Base-by-base conservation (phyloP, 257 asterid species). In the Echites panduratus region DNA sequence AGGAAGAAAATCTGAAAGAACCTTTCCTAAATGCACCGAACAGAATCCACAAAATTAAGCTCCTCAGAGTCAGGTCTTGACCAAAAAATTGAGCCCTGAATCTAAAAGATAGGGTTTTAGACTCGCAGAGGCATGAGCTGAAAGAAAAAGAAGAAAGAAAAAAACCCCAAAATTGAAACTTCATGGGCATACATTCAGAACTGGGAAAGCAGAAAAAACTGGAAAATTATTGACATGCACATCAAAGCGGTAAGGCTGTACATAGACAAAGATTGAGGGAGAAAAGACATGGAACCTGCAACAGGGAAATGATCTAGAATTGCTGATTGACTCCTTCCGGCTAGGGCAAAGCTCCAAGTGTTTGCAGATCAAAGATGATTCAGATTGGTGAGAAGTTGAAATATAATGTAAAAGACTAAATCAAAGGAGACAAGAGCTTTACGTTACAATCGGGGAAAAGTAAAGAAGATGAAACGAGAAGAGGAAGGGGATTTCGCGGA, bases 1-100 rank as follows among this genome's bases (percentile, higher is more conserved):
- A 56, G 5, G 41, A 78, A 69, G 81, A 72, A 79, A 63, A 75
- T 54, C 20, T 53, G 67, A 66, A 70, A 74, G 71, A 61, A 74
- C 76, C 78, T 78, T 68, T n/a, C n/a, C 75, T 77, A 75, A 73
- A 53, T 48, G 43, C 12, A 66, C 52, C 17, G 1, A 9, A n/a
- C 3, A 27, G 59, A 78, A 24, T 27, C 35, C 64, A 67, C 43
- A 58, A 59, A 77, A 45, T 7, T n/a, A 66, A 53, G 41, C 41
- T 48, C 43, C 17, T 41, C 22, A 8, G 14, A 41, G 40, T 49
- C 66, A 49, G 13, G 38, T 65, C n/a, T 20, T 59, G 75, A 64
- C n/a, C 10, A 22, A 50, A 73, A 66, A 66, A 41, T 66, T 35
- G 11, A 73, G 50, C 17, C 63, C 63, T 48, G 53, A 20, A 63